Evolutionary conservation across 2,329 filamentous ascomycete genomes (phyloP), one percentile per base, ranked within the genome.

Genomic region (Chaetomium globosum): DNA sequence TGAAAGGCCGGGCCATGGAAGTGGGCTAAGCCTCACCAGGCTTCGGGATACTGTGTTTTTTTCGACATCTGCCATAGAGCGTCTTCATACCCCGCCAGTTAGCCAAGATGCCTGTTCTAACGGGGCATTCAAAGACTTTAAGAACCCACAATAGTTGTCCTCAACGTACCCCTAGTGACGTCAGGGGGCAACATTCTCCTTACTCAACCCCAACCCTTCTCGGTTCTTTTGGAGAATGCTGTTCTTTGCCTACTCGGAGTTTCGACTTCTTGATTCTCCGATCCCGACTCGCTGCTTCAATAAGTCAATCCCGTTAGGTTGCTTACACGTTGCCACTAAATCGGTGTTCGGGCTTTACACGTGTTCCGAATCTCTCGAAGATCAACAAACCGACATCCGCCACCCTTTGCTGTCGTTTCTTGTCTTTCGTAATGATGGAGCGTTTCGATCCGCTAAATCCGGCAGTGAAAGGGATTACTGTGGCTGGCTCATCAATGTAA

Each of bases 351-450:
- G 48, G 49, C 2, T 16, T 46, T 53, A n/a, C 10, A 16, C 59
- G 46, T 30, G 33, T n/a, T 53, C 59, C 48, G 49, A 9, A 6
- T 28, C 19, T n/a, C 19, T 16, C n/a, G 16, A 9, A 0, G 58
- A 60, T 59, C 57, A 36, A 36, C 58, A 53, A 53, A 2, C n/a
- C 23, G 31, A 30, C 13, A 53, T 43, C 33, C 48, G 26, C 51
- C 36, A 61, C 49, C 39, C 21, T 55, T n/a, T 33, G 6, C 31
- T 53, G 23, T 53, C 21, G 23, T 16, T 60, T 61, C 51, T 12
- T 12, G 33, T 48, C 51, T 55, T 46, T 46, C 59, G 51, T 21
- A 61, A 54, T 61, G n/a, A 31, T 61, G 30, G 36, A 12, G 10
- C 23, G 51, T 4, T 16, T 9, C 26, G 59, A 21, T 33, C 49